Evolutionary conservation across 768 basidiomycete species (phyloP).

Genomic region (Russula ochroleuca): DNA sequence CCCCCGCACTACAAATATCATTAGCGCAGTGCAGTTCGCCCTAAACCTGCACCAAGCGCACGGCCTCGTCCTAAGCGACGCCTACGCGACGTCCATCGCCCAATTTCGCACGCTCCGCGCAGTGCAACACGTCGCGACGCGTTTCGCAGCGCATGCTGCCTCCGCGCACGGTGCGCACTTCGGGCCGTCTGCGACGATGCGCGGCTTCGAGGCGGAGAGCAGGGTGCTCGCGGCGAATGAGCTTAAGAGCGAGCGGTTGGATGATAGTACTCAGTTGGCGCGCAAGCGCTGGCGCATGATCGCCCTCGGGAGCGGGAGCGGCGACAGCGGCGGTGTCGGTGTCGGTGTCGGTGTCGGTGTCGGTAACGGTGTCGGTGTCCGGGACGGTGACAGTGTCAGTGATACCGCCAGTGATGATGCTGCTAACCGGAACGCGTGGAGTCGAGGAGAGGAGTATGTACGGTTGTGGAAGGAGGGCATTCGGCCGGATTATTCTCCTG

Average conservation of each 20-base stretch:
- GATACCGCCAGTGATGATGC: background rate
- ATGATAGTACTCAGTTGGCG: slow-evolving; percentile 54
- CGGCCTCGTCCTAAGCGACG: slow-evolving; percentile 59
- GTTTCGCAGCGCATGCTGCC: slow-evolving; percentile 78
- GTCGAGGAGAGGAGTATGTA: slow-evolving; percentile 69
- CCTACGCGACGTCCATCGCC: slow-evolving; percentile 72
- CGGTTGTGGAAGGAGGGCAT: slow-evolving; percentile 67
- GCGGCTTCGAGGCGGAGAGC: slow-evolving; percentile 58
- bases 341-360: background rate
- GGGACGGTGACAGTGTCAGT: too few relatives aligned
- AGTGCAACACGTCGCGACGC: slow-evolving; percentile 71
- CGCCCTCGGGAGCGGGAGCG: slow-evolving; percentile 26
- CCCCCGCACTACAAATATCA: too few relatives aligned
- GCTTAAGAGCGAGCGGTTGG: slow-evolving; percentile 52
- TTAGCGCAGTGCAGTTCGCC: slow-evolving; percentile 76
- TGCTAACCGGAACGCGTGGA: slow-evolving; percentile 50
- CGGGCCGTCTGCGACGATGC: slow-evolving; percentile 54
- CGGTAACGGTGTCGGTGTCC: background rate
- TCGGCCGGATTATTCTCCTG: slow-evolving; percentile 60
- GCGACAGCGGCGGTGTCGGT: background rate
- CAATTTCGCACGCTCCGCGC: slow-evolving; percentile 89
- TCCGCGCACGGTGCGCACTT: slow-evolving; percentile 67
- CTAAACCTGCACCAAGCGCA: slow-evolving; percentile 71
- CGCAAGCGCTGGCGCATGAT: slow-evolving; percentile 73
- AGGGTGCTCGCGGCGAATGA: slow-evolving; percentile 54